These are phyloP conservation scores for Cercospora sp. DNA, from an alignment of 2,329 filamentous ascomycete species.

Conservation along the genomic window DNA sequence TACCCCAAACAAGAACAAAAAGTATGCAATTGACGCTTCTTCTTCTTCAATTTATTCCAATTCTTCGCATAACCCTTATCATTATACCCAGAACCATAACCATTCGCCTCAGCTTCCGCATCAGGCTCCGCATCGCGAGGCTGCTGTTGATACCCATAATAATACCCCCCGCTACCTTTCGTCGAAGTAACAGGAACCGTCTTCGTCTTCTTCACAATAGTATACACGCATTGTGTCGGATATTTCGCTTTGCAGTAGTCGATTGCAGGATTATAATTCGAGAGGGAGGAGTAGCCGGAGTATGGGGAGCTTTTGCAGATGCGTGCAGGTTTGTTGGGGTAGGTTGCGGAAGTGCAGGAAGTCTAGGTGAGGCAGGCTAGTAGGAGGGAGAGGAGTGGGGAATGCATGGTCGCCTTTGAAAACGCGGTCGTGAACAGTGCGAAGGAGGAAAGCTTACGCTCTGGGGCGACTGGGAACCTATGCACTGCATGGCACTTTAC, in stretches of 20 bases:
- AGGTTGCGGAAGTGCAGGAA: background rate
- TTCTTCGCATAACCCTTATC: background rate
- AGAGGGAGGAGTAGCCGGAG: background rate
- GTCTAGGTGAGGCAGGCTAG: background rate
- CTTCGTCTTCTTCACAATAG: background rate
- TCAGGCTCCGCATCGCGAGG: background rate
- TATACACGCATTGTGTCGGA: background rate
- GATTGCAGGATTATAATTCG: background rate
- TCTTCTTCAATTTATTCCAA: background rate
- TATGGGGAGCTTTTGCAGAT: background rate
- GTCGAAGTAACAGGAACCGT: background rate
- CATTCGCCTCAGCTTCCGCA: background rate
- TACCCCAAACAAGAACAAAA: background rate
- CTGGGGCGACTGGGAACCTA: too few species aligned
- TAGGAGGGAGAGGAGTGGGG: too few species aligned
- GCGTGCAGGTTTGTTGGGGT: background rate
- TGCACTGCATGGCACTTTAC: too few species aligned
- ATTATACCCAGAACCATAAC: background rate
- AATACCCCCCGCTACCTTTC: background rate
- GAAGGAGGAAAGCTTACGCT: too few species aligned
- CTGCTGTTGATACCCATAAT: background rate
- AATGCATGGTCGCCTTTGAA: too few species aligned
- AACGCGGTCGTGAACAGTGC: too few species aligned
- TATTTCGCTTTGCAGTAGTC: background rate
- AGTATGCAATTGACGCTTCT: background rate